These are phyloP conservation scores for Copromyces sp. DNA, from an alignment of 495 filamentous ascomycete species.

Conservation along the genomic window DNA sequence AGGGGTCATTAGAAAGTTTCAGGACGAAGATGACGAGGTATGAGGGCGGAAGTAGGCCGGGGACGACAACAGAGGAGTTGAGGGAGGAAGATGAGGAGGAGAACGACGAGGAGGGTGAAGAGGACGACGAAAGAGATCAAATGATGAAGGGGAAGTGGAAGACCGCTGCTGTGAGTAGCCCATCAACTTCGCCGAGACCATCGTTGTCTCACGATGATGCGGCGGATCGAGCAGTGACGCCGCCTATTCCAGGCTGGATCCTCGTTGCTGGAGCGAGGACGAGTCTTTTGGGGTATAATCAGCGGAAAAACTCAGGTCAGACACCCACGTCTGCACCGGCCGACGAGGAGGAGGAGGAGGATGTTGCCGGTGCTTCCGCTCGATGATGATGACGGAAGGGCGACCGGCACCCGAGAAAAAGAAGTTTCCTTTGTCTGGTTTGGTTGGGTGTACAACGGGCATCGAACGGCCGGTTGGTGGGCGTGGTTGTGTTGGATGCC, in stretches of 20 bases:
- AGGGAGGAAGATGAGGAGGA: constrained; percentile 21
- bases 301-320: constrained; percentile 10
- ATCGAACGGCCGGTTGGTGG: not conserved
- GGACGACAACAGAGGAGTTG: constrained; percentile 19
- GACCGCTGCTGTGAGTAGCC: not conserved
- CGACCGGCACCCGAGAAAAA: not conserved
- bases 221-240: constrained; percentile 30
- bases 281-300: constrained; percentile 30
- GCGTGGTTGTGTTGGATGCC: not conserved
- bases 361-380: not conserved
- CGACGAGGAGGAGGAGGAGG: not conserved
- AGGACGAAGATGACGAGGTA: not conserved
- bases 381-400: not conserved
- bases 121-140: constrained; percentile 20
- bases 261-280: constrained; percentile 37
- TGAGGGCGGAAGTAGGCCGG: constrained; percentile 6
- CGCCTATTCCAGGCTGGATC: constrained; percentile 50
- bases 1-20: constrained; percentile 39
- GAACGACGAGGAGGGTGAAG: not conserved
- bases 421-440: not conserved
- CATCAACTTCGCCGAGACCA: not conserved
- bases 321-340: not conserved
- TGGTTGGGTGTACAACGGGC: not conserved
- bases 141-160: not conserved
- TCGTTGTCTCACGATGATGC: not conserved